Evolutionary conservation across 106 monocot genomes (phyloP), one percentile per base, ranked within the genome.

Genomic region (Platanthera guangdongensis): DNA sequence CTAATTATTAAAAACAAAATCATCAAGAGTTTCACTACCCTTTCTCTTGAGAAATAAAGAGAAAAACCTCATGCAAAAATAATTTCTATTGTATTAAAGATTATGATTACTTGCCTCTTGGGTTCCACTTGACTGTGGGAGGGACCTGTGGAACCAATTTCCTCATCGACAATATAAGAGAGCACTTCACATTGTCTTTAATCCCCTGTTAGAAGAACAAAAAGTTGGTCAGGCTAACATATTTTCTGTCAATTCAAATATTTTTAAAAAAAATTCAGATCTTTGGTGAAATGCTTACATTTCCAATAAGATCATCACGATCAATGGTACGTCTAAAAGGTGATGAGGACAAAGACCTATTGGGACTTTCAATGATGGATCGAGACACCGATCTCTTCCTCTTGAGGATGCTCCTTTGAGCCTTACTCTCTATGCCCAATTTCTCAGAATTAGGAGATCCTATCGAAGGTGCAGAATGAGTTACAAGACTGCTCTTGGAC

Each of bases 91-190:
- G 9, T 39, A 10, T 11, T 1, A 12, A 68, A 68, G 51, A 63
- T 22, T 64, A 63, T 60, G 5, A 25, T 46, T 21, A 30, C 81
- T 32, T 72, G 57, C 81, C 81, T 75, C 70, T 78, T 53, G 85
- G 85, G 64, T 85, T 79, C 85, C 85, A 85, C 49, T 78, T 78
- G 22, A 63, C 45, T 22, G 47, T 85, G 72, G 52, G 45, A 49
- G 60, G 32, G 12, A 52, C 49, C 1, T 71, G 50, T 47, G 74
- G 78, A 21, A 52, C 70, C 52, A 79, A 77, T 11, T 74, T 71
- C 50, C 76, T 82, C 60, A 51, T 75, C 15, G 83, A 77, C n/a
- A 76, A 78, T 68, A 81, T 83, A 6, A 72, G 71, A 48, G 80
- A 81, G 48, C 46, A 71, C n/a, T 48, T 47, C 46, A 71, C 45